A percentile compares a stretch with the other conserved stretches of the same genome.
Conservation (phyloP, 495 filamentous ascomycete genomes). For the Cetradonia linearis region DNA sequence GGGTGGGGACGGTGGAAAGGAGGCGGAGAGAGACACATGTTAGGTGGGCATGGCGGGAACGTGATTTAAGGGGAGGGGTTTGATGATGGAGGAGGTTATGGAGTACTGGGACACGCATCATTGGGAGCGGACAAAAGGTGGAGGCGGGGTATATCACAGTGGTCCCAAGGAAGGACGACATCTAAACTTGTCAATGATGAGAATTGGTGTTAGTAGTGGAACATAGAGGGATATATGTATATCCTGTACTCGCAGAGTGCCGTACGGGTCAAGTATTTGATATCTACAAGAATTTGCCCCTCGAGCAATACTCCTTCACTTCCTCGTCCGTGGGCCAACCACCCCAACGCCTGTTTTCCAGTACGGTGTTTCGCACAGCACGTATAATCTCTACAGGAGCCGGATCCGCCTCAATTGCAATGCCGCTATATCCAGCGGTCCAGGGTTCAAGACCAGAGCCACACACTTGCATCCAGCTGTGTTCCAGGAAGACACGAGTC, state of each 20-base stretch:
- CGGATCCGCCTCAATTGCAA: slow-evolving; percentile 15
- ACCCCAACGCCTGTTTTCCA: slow-evolving; percentile 37
- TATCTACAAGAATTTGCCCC: slow-evolving; percentile 13
- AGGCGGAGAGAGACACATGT: slow-evolving; percentile 25
- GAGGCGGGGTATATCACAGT: slow-evolving; percentile 3
- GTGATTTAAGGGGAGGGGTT: slow-evolving; percentile 28
- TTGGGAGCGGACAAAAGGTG: slow-evolving; percentile 24
- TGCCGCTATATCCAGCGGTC: not conserved
- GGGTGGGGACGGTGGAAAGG: slow-evolving; percentile 46
- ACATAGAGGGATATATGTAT: not conserved
- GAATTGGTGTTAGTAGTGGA: not conserved
- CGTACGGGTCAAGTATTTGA: not conserved
- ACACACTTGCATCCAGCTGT: slow-evolving; percentile 25
- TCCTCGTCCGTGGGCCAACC: slow-evolving; percentile 46
- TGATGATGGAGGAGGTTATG: slow-evolving; percentile 25
- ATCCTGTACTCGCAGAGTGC: not conserved
- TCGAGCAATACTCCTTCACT: slow-evolving; percentile 36
- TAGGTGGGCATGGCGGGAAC: slow-evolving; percentile 35
- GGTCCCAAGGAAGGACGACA: not conserved
- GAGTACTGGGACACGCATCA: slow-evolving; percentile 18
- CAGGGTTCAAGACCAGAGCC: not conserved
- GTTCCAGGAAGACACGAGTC: slow-evolving; percentile 44
- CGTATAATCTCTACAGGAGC: slow-evolving; percentile 27
- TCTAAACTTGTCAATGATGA: not conserved
- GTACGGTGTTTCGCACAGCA: slow-evolving; percentile 38